Conservation (phyloP, 148 eudicot genomes). For the Amaranthus hypochondriacus region DNA sequence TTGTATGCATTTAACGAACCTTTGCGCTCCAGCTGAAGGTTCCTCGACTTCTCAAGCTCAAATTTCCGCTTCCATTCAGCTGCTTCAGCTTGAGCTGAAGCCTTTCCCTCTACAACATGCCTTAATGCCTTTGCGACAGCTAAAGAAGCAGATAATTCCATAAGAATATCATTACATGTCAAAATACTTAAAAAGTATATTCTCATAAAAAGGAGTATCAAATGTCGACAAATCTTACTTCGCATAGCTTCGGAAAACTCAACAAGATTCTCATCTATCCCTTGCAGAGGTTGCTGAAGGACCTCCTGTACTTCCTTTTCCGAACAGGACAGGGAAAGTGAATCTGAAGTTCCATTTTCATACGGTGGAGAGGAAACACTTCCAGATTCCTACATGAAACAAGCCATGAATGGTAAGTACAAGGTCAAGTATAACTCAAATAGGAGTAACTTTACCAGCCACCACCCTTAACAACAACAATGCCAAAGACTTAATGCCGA, state of each 20-base stretch:
- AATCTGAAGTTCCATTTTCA: conserved; percentile 28
- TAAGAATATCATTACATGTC: conserved; percentile 17
- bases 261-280: conserved; percentile 32
- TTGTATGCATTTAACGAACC: conserved; percentile 28
- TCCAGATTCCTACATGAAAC: conserved; percentile 21
- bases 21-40: conserved; percentile 64
- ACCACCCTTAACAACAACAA: background rate
- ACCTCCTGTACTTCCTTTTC: conserved; percentile 32
- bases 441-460: background rate
- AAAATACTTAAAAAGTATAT: background rate
- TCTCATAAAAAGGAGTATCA: background rate
- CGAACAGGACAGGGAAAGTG: conserved; percentile 20
- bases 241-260: conserved; percentile 59
- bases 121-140: conserved; percentile 92
- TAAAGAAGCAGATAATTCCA: conserved; percentile 25
- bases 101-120: conserved; percentile 86
- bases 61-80: conserved; percentile 97
- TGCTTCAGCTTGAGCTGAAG: conserved; percentile 95
- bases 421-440: background rate
- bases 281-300: conserved; percentile 33
- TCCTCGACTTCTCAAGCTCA: conserved; percentile 77
- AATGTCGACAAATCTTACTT: conserved; percentile 44
- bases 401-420: background rate
- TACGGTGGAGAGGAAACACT: conserved; percentile 13
- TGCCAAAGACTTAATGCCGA: too few species aligned